These are phyloP conservation scores for Globisporangium orthogonon DNA, from an alignment of 352 stramenopile genomes.

Conservation along the genomic window DNA sequence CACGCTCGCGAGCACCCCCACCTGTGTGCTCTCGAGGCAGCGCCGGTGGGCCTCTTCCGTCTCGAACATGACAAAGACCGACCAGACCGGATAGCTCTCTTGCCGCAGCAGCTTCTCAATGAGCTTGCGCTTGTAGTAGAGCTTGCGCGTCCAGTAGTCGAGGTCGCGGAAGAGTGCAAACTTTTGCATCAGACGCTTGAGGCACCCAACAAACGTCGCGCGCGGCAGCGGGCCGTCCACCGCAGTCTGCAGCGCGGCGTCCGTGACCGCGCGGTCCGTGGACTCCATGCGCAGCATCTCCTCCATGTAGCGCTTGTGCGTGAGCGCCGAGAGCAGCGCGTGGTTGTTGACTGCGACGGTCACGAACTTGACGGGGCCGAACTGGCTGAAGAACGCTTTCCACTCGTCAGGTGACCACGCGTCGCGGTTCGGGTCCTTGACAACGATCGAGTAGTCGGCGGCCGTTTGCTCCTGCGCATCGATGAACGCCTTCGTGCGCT, in stretches of 20 bases:
- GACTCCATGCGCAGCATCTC: slow-evolving; percentile 69
- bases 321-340: slow-evolving; percentile 42
- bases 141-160: slow-evolving; percentile 48
- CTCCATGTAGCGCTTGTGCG: slow-evolving; percentile 59
- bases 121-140: slow-evolving; percentile 35
- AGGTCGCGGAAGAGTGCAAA: slow-evolving; percentile 41
- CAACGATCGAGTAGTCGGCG: slow-evolving; percentile 63
- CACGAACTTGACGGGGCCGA: slow-evolving; percentile 63
- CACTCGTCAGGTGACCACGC: slow-evolving; percentile 65
- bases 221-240: slow-evolving; percentile 21
- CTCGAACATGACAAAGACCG: slow-evolving; percentile 77
- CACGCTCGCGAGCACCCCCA: slow-evolving; percentile 38
- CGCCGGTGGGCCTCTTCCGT: slow-evolving; percentile 50
- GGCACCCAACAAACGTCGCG: slow-evolving; percentile 10
- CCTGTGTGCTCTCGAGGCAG: slow-evolving; percentile 42
- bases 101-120: slow-evolving; percentile 28
- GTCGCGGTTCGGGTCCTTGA: slow-evolving; percentile 66
- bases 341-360: slow-evolving; percentile 64
- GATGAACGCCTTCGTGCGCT: slow-evolving; percentile 32
- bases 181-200: slow-evolving; percentile 30
- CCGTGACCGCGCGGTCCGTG: slow-evolving; percentile 21
- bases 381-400: slow-evolving; percentile 58
- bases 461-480: slow-evolving; percentile 58
- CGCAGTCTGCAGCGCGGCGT: slow-evolving; percentile 30
- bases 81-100: slow-evolving; percentile 54